Evolutionary conservation across 495 filamentous ascomycete genomes (phyloP).

Genomic region (Lasiosphaeria hispida): DNA sequence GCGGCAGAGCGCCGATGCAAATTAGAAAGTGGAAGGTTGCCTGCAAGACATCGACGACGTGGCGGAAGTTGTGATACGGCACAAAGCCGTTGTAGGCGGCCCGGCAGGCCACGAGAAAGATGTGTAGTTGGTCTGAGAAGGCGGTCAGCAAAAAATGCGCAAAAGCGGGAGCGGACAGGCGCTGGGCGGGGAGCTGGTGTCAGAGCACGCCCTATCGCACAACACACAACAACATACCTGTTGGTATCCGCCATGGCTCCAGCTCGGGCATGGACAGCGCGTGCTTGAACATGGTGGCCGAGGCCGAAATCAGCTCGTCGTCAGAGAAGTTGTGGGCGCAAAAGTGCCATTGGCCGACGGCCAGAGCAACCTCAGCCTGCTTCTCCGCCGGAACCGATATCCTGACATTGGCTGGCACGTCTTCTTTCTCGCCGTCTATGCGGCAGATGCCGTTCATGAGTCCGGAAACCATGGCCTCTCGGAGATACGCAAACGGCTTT

Average conservation of each 20-base stretch:
- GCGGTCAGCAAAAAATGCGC: constrained; percentile 28
- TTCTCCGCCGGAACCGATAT: constrained; percentile 55
- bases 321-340: constrained; percentile 84
- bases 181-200: background rate
- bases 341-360: constrained; percentile 82
- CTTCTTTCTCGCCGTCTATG: constrained; percentile 49
- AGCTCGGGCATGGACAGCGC: constrained; percentile 79
- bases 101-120: constrained; percentile 79
- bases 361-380: constrained; percentile 59
- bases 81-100: constrained; percentile 91
- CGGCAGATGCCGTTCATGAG: constrained; percentile 92
- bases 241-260: constrained; percentile 71
- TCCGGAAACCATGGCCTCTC: constrained; percentile 83
- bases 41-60: constrained; percentile 94
- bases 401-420: constrained; percentile 39
- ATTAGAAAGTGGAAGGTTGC: constrained; percentile 91
- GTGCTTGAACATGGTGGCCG: constrained; percentile 83
- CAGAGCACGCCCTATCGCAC: background rate
- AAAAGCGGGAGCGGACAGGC: constrained; percentile 1
- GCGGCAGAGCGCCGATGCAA: constrained; percentile 71
- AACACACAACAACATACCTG: constrained; percentile 50
- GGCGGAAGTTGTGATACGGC: constrained; percentile 98
- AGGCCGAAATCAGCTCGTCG: constrained; percentile 79
- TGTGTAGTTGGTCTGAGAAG: constrained; percentile 60
- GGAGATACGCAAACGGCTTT: constrained; percentile 83